These are phyloP conservation scores for Mrakia frigida DNA, from an alignment of 768 basidiomycete species.

Conservation along the genomic window DNA sequence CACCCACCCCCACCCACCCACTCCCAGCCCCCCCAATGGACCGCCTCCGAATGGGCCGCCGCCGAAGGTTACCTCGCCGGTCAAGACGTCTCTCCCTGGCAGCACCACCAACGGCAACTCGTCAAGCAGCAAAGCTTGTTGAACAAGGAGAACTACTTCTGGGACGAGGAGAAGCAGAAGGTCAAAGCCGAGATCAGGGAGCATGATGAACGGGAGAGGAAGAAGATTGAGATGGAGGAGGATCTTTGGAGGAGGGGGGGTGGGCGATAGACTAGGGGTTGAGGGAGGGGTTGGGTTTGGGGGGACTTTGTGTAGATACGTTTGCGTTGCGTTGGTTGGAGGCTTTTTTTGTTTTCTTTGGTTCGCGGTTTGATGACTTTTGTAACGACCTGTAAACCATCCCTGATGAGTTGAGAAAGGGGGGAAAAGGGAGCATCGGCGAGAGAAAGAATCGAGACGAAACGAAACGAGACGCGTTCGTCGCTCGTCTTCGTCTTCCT, in stretches of 20 bases:
- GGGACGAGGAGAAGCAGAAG: not conserved
- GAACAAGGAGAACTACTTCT: not conserved
- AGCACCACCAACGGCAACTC: not conserved
- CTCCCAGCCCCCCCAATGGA: constrained; percentile 18
- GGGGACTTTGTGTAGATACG: too few species aligned
- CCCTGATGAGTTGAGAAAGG: too few species aligned
- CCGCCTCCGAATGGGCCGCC: constrained; percentile 24
- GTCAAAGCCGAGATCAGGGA: not conserved
- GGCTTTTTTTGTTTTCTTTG: too few species aligned
- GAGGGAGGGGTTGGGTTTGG: not conserved
- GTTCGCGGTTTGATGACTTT: too few species aligned
- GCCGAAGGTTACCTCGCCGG: not conserved
- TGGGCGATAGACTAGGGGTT: not conserved
- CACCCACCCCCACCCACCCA: not conserved
- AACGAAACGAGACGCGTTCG: too few species aligned
- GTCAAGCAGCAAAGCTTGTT: not conserved
- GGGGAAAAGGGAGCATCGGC: too few species aligned
- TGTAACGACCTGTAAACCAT: too few species aligned
- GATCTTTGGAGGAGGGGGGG: constrained; percentile 5
- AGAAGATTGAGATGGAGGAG: not conserved
- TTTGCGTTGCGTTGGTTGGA: too few species aligned
- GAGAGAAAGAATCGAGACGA: too few species aligned
- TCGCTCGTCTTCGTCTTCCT: too few species aligned
- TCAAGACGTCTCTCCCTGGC: not conserved
- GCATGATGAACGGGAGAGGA: not conserved